Base-by-base conservation (phyloP, 495 filamentous ascomycete species). In the Aspergillus coremiiformis region DNA sequence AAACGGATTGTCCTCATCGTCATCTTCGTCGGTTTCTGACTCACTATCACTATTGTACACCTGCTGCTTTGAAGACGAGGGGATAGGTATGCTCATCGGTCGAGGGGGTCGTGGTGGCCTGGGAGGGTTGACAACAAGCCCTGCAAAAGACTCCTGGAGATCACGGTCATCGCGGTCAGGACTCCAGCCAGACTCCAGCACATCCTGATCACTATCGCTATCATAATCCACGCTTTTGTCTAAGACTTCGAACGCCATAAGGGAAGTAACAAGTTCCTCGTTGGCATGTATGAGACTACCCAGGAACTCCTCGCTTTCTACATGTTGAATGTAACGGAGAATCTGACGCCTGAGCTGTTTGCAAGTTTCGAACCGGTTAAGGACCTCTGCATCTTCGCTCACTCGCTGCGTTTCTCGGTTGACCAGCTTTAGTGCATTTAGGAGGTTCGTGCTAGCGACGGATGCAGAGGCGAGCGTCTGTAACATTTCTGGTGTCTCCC, bases 141-240 rank as follows among this genome's bases (percentile, higher is more conserved):
- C 75, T 2, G 66, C 61, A 51, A 79, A 72, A 15, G 61, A 60
- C 20, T 74, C 58, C 12, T 65, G 55, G 33, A 72, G 14, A 35
- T 51, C 33, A 21, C 37, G 58, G 22, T 60, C 66, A 17, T 66
- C 58, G 7, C 66, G 63, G 9, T 62, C 61, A 12, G 66, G 65
- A 12, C 57, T 66, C 69, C 67, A 69, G 53, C 63, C 71, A 15
- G 56, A 62, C 30, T 68, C 66, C 12, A 66, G 66, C 46, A 61
- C 66, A 39, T 75, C 70, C 19, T 76, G 70, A 22, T 97, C 94
- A 45, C 89, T 95, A 63, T 99, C 94, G 58, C 89, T 95, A 66
- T 99, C 93, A 44, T 95, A 90, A 54, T 96, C 91, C 52, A 96
- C 85, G 54, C 93, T 95, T 57, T 93, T 90, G 64, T 99, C 91